Conservation (phyloP, 108 stramenopile genomes). For the Epithemia pelagica region DNA sequence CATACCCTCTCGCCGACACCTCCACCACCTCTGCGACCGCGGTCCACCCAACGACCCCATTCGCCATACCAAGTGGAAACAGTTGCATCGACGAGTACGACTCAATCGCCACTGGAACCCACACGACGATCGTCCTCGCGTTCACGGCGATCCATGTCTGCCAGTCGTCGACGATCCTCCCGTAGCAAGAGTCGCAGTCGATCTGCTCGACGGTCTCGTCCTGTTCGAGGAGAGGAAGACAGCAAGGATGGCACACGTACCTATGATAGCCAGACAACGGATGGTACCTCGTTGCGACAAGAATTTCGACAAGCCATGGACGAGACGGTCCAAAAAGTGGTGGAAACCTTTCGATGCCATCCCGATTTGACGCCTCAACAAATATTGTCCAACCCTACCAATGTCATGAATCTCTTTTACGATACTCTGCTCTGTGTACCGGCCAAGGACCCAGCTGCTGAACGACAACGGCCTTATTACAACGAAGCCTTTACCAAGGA, state of each 20-base stretch:
- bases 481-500: conserved; percentile 14
- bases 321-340: background rate
- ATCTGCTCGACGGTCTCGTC: background rate
- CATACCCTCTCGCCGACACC: too few relatives aligned
- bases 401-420: conserved; percentile 5
- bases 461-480: conserved; percentile 3
- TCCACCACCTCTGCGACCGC: too few relatives aligned
- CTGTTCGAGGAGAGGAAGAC: background rate
- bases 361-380: background rate
- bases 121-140: too few relatives aligned
- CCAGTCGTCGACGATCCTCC: too few relatives aligned
- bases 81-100: too few relatives aligned
- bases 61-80: too few relatives aligned
- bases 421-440: background rate
- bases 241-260: background rate
- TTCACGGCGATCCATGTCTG: too few relatives aligned
- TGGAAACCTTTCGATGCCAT: background rate
- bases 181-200: background rate
- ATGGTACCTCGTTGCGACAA: background rate
- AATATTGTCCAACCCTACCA: background rate
- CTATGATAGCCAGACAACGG: background rate
- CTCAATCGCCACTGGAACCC: too few relatives aligned
- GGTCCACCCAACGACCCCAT: too few relatives aligned
- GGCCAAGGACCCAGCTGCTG: background rate
- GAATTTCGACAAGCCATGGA: background rate